Percentiles rank a stretch among this genome's conserved stretches.
Evolutionary conservation across 495 filamentous ascomycete genomes (phyloP).

Genomic region (Aspergillus wentii): DNA sequence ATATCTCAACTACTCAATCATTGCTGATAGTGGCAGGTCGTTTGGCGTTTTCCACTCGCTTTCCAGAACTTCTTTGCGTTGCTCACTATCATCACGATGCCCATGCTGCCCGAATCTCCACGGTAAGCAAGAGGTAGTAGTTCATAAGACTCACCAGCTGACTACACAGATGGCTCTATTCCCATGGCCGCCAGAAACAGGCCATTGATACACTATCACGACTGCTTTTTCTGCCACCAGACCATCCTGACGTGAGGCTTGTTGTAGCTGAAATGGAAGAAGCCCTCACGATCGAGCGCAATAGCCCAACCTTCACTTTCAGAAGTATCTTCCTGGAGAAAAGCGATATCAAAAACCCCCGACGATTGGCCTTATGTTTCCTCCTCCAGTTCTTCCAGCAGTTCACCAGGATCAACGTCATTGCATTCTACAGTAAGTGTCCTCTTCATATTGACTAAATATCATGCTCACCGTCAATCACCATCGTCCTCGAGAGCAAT

Average conservation of each 20-base stretch:
- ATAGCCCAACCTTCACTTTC: background rate
- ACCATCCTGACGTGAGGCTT: background rate
- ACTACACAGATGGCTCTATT: constrained; percentile 28
- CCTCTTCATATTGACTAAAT: background rate
- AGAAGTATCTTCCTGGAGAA: constrained; percentile 1
- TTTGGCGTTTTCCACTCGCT: constrained; percentile 43
- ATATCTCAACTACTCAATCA: too few relatives aligned
- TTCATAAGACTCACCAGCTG: background rate
- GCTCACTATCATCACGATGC: constrained; percentile 13
- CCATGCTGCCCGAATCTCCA: constrained; percentile 21
- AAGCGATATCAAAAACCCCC: constrained; percentile 4
- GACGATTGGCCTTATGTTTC: constrained; percentile 3
- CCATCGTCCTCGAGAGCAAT: constrained; percentile 5
- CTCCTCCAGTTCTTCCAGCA: constrained; percentile 7
- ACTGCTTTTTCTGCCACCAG: constrained; percentile 24
- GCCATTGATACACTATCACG: constrained; percentile 28
- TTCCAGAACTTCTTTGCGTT: constrained; percentile 31
- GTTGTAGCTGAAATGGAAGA: constrained; percentile 3
- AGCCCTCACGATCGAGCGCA: constrained; percentile 6
- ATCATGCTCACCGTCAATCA: constrained; percentile 1
- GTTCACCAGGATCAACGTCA: constrained; percentile 15
- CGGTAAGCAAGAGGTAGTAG: constrained; percentile 4
- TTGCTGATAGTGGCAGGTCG: constrained; percentile 8
- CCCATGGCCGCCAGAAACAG: constrained; percentile 31
- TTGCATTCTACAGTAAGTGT: constrained; percentile 9